Evolutionary conservation across 2,329 filamentous ascomycete species (phyloP), one percentile per base, ranked within the genome.

Genomic region (Geosmithia putterillii): DNA sequence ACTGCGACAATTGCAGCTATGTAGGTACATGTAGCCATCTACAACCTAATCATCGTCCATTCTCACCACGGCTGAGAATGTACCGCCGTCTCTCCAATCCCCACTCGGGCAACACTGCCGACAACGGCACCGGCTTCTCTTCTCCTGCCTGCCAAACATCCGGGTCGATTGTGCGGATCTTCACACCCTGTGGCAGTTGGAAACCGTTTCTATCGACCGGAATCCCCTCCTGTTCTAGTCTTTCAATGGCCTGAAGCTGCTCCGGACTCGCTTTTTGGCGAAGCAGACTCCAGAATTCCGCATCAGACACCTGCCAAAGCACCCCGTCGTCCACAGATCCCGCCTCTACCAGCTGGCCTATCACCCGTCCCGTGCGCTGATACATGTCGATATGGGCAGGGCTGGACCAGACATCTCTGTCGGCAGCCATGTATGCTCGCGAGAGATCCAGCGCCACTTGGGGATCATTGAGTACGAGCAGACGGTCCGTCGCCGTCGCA

Each of bases 361-460:
- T 65, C 18, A 65, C 43, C 23, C 49, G 47, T 7, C 60, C 62
- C 3, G 58, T 58, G 21, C 56, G 48, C 22, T 47, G 46, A 44
- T 57, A 63, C 44, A 65, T 52, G 39, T 62, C 52, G 10, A 58
- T 51, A 44, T 64, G 57, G 8, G 58, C 54, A n/a, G 52, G 52
- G 46, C 56, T 62, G 12, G 57, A 62, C 62, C 61, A 65, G 28
- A 64, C 56, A 34, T 61, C 56, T 36, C 53, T 49, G 43, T 65
- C 62, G 41, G 49, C 48, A 2, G 51, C 50, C 42, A 59, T 46
- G 43, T 65, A 65, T 20, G 52, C 55, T 7, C 56, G 52, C 5
- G 61, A 51, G 12, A 64, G 51, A 9, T 22, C 35, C 32, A 63
- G 45, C 2, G 61, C 61, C 7, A 57, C 37, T 7, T 55, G 38